These are phyloP conservation scores for Ceratocystiopsis brevicomis DNA, from an alignment of 2,329 filamentous ascomycete species.

Conservation along the genomic window DNA sequence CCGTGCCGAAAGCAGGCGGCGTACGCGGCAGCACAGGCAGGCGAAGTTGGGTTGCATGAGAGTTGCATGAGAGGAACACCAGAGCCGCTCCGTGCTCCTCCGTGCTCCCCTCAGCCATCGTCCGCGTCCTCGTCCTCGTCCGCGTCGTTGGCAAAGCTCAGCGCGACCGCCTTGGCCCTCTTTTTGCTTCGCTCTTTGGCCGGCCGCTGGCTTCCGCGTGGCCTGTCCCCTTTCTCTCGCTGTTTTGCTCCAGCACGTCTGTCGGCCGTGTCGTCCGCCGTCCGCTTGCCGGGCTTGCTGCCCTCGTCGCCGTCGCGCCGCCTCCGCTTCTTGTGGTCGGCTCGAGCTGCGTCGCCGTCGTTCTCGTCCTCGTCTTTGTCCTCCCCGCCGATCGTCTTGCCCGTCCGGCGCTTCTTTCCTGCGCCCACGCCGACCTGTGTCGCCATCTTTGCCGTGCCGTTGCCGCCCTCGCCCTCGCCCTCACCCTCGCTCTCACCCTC, in stretches of 20 bases:
- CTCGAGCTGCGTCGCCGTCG: neutral
- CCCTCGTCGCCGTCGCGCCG: too few relatives aligned
- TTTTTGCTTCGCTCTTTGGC: too few relatives aligned
- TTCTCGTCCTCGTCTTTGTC: conserved; percentile 13
- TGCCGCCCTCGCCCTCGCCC: conserved; percentile 3
- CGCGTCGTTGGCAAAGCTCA: conserved; percentile 47
- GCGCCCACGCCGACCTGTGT: conserved; percentile 19
- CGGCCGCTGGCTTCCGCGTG: too few relatives aligned
- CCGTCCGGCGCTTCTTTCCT: conserved; percentile 36
- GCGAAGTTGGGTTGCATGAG: too few relatives aligned
- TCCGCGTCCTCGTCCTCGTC: conserved; percentile 20
- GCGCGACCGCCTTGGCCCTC: conserved; percentile 28
- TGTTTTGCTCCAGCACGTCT: conserved; percentile 2
- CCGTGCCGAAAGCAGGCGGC: too few relatives aligned
- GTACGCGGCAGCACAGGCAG: too few relatives aligned
- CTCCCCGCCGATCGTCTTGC: conserved; percentile 27
- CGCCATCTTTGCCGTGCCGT: too few relatives aligned
- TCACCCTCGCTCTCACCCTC: conserved; percentile 10
- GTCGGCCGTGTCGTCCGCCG: conserved; percentile 10
- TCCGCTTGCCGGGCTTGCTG: too few relatives aligned
- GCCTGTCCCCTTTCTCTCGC: neutral
- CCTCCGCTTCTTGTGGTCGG: neutral
- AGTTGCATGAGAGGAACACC: too few relatives aligned
- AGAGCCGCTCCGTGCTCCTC: too few relatives aligned
- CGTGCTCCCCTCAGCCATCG: neutral